A percentile compares a stretch with the other conserved stretches of the same genome.
Evolutionary conservation across 345 rosid species (phyloP).

Genomic region (Arabidopsis thaliana): TAIR10.1 NC_003071.7:11468501-11469000

Average conservation of each 20-base stretch:
- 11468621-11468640: conserved; percentile 99
- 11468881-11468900: conserved; percentile 94
- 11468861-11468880: conserved; percentile 74
- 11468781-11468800: conserved; percentile 14
- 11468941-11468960: conserved; percentile 98
- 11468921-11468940: conserved; percentile 95
- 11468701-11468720: conserved; percentile 53
- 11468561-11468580: conserved; percentile 99
- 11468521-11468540: conserved; percentile 13
- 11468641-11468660: conserved; percentile 99
- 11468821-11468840: conserved; percentile 11
- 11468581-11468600: conserved; percentile 94
- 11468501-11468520: conserved; percentile 26
- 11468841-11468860: conserved; percentile 30
- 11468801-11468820: conserved; percentile 22
- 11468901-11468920: conserved; percentile 97
- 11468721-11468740: conserved; percentile 39
- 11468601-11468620: conserved; percentile 94
- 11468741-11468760: conserved; percentile 17
- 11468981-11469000: conserved; percentile 88
- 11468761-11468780: conserved; percentile 12
- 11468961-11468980: conserved; percentile 94
- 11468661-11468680: conserved; percentile 96
- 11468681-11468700: conserved; percentile 96
- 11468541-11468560: conserved; percentile 13